Percentiles rank a stretch among this genome's conserved stretches.
These are phyloP conservation scores for Iberis pinnata DNA, from an alignment of 345 rosid species.

Conservation along the genomic window DNA sequence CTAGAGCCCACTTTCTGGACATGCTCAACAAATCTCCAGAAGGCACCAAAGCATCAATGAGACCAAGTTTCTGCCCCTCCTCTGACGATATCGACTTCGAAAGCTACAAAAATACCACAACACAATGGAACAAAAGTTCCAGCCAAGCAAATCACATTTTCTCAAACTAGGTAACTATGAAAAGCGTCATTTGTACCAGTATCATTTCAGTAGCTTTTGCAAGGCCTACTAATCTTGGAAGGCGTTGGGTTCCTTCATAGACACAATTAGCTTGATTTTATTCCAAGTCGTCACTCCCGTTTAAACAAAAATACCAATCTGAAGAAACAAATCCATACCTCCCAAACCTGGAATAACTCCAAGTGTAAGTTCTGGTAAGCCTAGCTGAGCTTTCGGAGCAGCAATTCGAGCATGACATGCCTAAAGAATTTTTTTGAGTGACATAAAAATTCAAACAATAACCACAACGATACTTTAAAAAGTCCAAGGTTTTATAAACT, in stretches of 20 bases:
- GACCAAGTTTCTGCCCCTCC: conserved; percentile 80
- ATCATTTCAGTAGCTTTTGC: conserved; percentile 81
- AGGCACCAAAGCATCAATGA: conserved; percentile 67
- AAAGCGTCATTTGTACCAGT: conserved; percentile 43
- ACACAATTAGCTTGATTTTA: conserved; percentile 2
- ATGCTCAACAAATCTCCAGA: conserved; percentile 69
- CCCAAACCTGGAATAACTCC: conserved; percentile 95
- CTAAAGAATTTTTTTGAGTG: conserved; percentile 29
- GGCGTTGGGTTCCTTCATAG: conserved; percentile 87
- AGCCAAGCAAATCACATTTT: conserved; percentile 9
- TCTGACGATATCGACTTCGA: conserved; percentile 81
- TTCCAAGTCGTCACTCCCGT: not conserved
- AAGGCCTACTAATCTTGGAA: conserved; percentile 89
- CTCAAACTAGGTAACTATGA: not conserved
- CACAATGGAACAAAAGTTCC: conserved; percentile 1
- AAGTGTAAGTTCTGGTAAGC: conserved; percentile 82
- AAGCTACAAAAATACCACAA: conserved; percentile 39
- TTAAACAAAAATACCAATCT: conserved; percentile 1
- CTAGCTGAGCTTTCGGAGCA: conserved; percentile 70
- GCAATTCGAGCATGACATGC: conserved; percentile 92
- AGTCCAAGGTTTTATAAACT: not conserved
- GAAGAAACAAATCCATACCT: conserved; percentile 41
- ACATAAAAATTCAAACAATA: conserved; percentile 5
- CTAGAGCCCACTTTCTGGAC: conserved; percentile 77
- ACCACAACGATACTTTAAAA: not conserved